Evolutionary conservation across 1,284 basidiomycete genomes (phyloP).

Genomic region (Sporisorium sorghi): DNA sequence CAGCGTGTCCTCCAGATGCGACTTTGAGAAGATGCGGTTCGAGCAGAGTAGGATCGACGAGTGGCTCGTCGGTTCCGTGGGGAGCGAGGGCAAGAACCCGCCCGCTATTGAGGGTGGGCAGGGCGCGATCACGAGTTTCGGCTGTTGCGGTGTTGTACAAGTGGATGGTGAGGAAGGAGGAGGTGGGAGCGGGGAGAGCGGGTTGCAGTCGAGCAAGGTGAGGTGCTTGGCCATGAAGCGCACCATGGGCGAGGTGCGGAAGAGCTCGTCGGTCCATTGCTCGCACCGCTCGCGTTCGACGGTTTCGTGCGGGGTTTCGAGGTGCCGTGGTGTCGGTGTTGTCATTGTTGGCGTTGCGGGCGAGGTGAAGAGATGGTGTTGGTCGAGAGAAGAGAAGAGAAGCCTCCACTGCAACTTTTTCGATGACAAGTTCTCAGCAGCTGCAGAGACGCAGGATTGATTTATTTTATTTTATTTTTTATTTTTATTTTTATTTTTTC

Average conservation of each 20-base stretch:
- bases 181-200: conserved; percentile 30
- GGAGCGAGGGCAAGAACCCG: conserved; percentile 60
- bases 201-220: conserved; percentile 61
- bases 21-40: conserved; percentile 75
- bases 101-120: conserved; percentile 61
- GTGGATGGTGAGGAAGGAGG: background rate
- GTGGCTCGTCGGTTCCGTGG: conserved; percentile 39
- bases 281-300: conserved; percentile 52
- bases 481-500: too few relatives aligned
- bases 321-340: conserved; percentile 30
- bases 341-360: conserved; percentile 11
- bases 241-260: conserved; percentile 66
- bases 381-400: background rate
- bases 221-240: conserved; percentile 68
- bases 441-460: too few relatives aligned
- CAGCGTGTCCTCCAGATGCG: conserved; percentile 91
- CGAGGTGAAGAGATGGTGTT: conserved; percentile 2
- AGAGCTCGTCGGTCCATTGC: conserved; percentile 64
- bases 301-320: conserved; percentile 47
- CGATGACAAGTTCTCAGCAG: background rate
- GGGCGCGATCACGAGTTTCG: conserved; percentile 57
- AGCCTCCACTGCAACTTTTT: conserved; percentile 1
- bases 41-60: conserved; percentile 63
- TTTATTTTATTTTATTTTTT: too few relatives aligned
- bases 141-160: conserved; percentile 10